phyloP scores from a whole-genome alignment of 331 rosid species.

The Malus hybrid region DNA sequence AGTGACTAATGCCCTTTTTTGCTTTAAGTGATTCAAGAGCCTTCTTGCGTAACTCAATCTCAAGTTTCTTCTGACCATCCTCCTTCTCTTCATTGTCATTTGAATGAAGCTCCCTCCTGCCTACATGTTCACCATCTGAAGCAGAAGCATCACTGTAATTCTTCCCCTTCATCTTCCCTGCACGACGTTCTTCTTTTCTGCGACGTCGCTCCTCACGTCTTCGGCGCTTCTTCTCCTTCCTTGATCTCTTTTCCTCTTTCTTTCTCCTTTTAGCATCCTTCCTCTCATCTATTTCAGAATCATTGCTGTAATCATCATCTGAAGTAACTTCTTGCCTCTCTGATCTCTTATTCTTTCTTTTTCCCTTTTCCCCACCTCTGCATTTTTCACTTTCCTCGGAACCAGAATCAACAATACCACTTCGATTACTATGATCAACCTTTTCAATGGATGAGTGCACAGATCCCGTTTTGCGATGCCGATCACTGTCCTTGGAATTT shows the following conservation, averaged over 20 bases:
- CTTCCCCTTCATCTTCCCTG: conserved; percentile 71
- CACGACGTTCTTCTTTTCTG: conserved; percentile 66
- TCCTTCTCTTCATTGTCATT: conserved; percentile 46
- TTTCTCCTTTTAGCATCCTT: conserved; percentile 75
- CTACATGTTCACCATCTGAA: conserved; percentile 49
- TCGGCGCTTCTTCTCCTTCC: conserved; percentile 82
- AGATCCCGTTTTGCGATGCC: conserved; percentile 30
- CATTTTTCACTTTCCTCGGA: conserved; percentile 60
- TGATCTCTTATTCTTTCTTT: conserved; percentile 70
- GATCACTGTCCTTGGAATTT: conserved; percentile 28
- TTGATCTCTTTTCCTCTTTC: conserved; percentile 72
- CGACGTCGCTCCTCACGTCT: conserved; percentile 69
- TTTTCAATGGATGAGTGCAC: conserved; percentile 25
- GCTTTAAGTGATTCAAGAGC: conserved; percentile 78
- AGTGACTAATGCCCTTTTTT: conserved; percentile 39
- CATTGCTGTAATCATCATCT: conserved; percentile 57
- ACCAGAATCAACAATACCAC: conserved; percentile 42
- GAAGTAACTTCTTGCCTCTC: conserved; percentile 53
- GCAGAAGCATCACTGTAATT: conserved; percentile 38
- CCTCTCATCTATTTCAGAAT: conserved; percentile 68
- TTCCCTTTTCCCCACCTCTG: conserved; percentile 48
- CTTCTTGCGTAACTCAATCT: conserved; percentile 86
- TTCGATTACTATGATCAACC: conserved; percentile 27
- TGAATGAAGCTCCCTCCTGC: conserved; percentile 36
- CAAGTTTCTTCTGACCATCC: conserved; percentile 64